Conservation (phyloP, 257 asterid species). For the Nyctanthes arbortristis region DNA sequence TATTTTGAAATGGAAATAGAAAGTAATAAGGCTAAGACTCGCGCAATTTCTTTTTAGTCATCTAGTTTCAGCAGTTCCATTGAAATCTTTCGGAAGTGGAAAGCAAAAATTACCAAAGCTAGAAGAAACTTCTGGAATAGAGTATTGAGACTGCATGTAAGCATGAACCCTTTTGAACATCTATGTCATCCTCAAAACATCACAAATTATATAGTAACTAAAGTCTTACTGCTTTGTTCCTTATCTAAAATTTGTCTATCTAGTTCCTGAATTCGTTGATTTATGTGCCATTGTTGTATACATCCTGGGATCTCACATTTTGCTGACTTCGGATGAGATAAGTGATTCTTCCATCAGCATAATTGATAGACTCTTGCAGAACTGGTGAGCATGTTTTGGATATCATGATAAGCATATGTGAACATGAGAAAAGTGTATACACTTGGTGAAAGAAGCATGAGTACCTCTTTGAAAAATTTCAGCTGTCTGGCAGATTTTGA, state of each 20-base stretch:
- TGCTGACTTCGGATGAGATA: background rate
- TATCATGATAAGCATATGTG: constrained; percentile 8
- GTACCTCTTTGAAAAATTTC: constrained; percentile 31
- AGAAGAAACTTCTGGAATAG: background rate
- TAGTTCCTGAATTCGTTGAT: too few relatives aligned
- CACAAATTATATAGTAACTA: background rate
- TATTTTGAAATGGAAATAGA: too few relatives aligned
- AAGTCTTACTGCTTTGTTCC: background rate
- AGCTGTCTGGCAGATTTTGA: constrained; percentile 30
- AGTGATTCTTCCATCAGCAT: constrained; percentile 23
- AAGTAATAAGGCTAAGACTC: too few relatives aligned
- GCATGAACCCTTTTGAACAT: background rate
- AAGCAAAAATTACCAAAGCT: background rate
- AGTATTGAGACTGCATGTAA: background rate
- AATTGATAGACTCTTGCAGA: constrained; percentile 33
- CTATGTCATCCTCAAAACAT: background rate
- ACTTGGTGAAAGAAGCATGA: background rate
- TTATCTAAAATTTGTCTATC: background rate
- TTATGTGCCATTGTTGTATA: too few relatives aligned
- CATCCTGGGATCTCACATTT: constrained; percentile 14
- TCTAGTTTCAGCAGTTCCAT: background rate
- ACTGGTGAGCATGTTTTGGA: constrained; percentile 17
- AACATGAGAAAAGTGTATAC: background rate
- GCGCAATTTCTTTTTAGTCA: too few relatives aligned
- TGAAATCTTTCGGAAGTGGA: background rate